Evolutionary conservation across 305 asterid species (phyloP).

Genomic region (Coffea humblotiana): DNA sequence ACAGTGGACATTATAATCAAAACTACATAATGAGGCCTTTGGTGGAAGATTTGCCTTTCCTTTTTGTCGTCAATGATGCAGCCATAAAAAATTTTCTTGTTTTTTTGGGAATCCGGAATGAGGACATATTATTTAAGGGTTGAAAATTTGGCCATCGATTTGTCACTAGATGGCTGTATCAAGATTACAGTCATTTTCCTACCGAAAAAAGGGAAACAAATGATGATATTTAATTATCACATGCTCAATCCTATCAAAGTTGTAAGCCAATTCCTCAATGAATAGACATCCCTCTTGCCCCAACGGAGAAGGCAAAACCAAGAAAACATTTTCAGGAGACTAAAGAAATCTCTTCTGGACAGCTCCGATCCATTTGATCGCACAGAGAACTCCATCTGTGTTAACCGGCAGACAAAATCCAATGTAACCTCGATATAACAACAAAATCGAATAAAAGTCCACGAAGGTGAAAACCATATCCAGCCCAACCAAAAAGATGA

Average conservation of each 20-base stretch:
- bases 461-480: not conserved
- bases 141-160: too few relatives aligned
- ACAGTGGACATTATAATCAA: too few relatives aligned
- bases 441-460: slow-evolving; percentile 1
- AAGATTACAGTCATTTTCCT: too few relatives aligned
- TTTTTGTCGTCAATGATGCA: too few relatives aligned
- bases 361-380: not conserved
- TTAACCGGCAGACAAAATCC: not conserved
- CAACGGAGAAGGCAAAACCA: not conserved
- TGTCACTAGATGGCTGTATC: too few relatives aligned
- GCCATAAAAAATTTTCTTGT: too few relatives aligned
- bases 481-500: not conserved
- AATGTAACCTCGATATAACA: slow-evolving; percentile 2
- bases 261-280: not conserved
- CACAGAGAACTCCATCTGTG: not conserved
- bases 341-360: not conserved
- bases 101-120: too few relatives aligned
- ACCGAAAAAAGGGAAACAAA: too few relatives aligned
- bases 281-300: not conserved
- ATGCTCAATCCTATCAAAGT: not conserved
- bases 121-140: too few relatives aligned
- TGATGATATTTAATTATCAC: not conserved
- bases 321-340: not conserved
- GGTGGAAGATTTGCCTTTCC: too few relatives aligned
- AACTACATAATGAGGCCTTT: too few relatives aligned